phyloP scores from a whole-genome alignment of 2,329 filamentous ascomycete species.

The Paracoccidioides lutzii region DNA sequence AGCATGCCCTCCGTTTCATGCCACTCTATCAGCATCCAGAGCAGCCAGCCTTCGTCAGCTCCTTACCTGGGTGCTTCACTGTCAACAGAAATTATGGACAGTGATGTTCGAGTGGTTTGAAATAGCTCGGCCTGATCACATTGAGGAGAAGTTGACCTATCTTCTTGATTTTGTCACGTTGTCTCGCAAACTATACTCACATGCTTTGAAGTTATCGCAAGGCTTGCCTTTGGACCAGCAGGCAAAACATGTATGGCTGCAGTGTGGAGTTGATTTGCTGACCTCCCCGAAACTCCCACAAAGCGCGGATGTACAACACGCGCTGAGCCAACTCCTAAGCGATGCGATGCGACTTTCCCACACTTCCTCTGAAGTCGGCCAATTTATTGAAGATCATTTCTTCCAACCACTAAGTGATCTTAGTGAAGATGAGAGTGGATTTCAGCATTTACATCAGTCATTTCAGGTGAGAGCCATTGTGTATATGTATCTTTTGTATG shows the following conservation, averaged over 20 bases:
- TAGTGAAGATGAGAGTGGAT: conserved; percentile 10
- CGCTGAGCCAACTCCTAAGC: conserved; percentile 19
- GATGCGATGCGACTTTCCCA: conserved; percentile 14
- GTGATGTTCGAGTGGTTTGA: conserved; percentile 19
- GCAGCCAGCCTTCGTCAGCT: conserved; percentile 20
- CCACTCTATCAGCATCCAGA: conserved; percentile 10
- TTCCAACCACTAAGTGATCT: conserved; percentile 17
- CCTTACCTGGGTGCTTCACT: conserved; percentile 22
- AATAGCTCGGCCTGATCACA: conserved; percentile 6
- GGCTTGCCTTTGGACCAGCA: conserved; percentile 16
- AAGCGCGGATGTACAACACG: conserved; percentile 19
- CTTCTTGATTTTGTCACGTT: conserved; percentile 19
- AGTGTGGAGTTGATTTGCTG: conserved; percentile 22
- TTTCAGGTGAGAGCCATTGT: conserved; percentile 20
- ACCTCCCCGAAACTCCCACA: conserved; percentile 13
- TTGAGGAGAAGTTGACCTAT: conserved; percentile 11
- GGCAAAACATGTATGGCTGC: conserved; percentile 19
- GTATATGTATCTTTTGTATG: not conserved
- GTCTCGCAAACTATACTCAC: conserved; percentile 15
- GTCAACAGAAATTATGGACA: conserved; percentile 23
- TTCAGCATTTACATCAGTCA: conserved; percentile 16
- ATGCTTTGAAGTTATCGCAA: conserved; percentile 12
- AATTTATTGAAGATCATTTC: conserved; percentile 17
- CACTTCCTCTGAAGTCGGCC: conserved; percentile 11
- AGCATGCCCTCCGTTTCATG: conserved; percentile 9